Base-by-base conservation (phyloP, 2,329 filamentous ascomycete species). In the Phyllosticta citribraziliensis region DNA sequence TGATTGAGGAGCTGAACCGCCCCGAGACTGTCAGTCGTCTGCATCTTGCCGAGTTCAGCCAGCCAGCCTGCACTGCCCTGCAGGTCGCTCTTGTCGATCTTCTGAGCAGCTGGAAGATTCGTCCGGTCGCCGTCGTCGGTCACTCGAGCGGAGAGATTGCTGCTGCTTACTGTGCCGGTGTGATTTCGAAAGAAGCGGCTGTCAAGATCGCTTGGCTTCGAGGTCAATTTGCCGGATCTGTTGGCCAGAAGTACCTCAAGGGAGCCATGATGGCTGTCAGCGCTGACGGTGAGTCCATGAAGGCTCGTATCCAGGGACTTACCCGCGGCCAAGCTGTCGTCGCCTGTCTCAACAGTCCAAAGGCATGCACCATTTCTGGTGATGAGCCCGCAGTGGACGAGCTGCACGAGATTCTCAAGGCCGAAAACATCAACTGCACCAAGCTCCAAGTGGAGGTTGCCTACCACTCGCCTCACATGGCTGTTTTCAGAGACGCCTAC, bases 381-480 rank as follows among this genome's bases (percentile, higher is more conserved):
- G 74, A 79, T 61, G 60, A 56, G 3, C 64, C 72, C 62, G 69
- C 68, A 5, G 71, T 80, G 3, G 62, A 70, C 0, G 67, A 72
- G 52, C 63, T 69, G 0, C 64, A 70, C 9, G 60, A 67, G 1
- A 63, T 69, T 0, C 63, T 80, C 0, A 65, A 73, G 0, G 66
- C 69, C 2, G 65, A 74, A 19, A 66, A 70, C 2, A 69, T 72
- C 5, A 79, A 79, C 62, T 69, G 67, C 2, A 68, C 74, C 0
- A 60, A 67, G 10, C 71, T 81, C 1, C 70, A 72, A 55, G 74
- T 79, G 2, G 71, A 75, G 33, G 71, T 65, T 9, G 77, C 78
- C 0, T 80, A 79, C 56, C 78, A 80, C 60, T 77, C 75, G 0
- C 70, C 72, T 35, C 75, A 79, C 52, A 78, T 78, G 75, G 9